These are phyloP conservation scores for Quambalaria eucalypti DNA, from an alignment of 1,284 basidiomycete species.

Conservation along the genomic window DNA sequence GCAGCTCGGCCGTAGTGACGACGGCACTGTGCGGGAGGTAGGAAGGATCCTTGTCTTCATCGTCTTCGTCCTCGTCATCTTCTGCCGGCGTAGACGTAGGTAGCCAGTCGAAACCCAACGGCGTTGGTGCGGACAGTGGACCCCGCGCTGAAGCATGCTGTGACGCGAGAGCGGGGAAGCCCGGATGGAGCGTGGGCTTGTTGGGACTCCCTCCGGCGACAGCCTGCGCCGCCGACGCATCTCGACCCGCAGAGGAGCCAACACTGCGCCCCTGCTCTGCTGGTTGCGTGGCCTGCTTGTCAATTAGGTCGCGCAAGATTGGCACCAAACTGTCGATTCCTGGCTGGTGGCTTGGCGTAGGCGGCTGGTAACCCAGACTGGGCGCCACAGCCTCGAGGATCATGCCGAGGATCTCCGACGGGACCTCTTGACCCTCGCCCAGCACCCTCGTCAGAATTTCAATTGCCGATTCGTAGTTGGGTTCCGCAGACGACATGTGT, in stretches of 20 bases:
- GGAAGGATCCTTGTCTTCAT: neutral
- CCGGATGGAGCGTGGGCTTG: neutral
- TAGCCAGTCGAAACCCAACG: neutral
- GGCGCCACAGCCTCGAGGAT: neutral
- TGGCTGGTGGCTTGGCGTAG: neutral
- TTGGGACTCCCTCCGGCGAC: neutral
- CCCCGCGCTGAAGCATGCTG: too few relatives aligned
- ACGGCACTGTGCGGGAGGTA: neutral
- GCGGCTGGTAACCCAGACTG: neutral
- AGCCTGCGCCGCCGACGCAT: too few relatives aligned
- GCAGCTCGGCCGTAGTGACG: neutral
- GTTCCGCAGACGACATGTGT: neutral
- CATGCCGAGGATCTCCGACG: neutral
- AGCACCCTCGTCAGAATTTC: neutral
- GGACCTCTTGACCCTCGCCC: neutral
- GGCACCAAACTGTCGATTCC: neutral
- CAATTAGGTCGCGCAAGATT: neutral
- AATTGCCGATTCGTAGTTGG: neutral
- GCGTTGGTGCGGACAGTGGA: neutral
- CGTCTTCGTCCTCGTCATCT: slow-evolving; percentile 1
- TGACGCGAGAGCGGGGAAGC: neutral
- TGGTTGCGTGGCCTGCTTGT: neutral
- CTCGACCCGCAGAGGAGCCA: too few relatives aligned
- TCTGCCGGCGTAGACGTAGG: neutral
- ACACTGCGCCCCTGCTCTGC: neutral